These are phyloP conservation scores for Calcarisporium arbuscula DNA, from an alignment of 2,329 filamentous ascomycete species.

Conservation along the genomic window DNA sequence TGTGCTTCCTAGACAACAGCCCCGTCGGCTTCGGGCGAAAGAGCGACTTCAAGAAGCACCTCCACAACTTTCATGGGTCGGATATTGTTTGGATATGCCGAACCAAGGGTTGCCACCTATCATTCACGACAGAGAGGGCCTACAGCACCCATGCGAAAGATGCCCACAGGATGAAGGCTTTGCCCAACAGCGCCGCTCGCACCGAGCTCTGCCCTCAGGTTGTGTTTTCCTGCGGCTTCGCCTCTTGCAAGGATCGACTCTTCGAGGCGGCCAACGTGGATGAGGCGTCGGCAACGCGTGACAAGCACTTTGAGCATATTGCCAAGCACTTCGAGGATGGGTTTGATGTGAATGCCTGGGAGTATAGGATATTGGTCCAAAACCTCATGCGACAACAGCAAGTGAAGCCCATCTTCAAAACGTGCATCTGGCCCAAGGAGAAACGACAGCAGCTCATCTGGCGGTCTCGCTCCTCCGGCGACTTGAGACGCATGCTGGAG, in stretches of 20 bases:
- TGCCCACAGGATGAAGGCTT: slow-evolving; percentile 33
- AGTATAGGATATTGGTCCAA: slow-evolving; percentile 36
- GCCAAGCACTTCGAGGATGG: slow-evolving; percentile 40
- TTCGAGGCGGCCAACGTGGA: slow-evolving; percentile 32
- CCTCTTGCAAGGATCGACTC: slow-evolving; percentile 34
- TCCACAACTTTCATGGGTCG: slow-evolving; percentile 40
- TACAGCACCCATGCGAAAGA: slow-evolving; percentile 39
- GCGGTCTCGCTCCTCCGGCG: slow-evolving; percentile 34
- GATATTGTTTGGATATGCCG: slow-evolving; percentile 38
- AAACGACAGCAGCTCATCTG: slow-evolving; percentile 33
- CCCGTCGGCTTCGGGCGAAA: slow-evolving; percentile 39
- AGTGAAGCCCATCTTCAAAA: slow-evolving; percentile 39
- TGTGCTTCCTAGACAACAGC: slow-evolving; percentile 40
- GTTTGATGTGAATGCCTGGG: slow-evolving; percentile 35
- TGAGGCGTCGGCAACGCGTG: slow-evolving; percentile 29
- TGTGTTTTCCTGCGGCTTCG: slow-evolving; percentile 38
- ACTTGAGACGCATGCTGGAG: slow-evolving; percentile 39
- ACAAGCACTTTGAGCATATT: slow-evolving; percentile 41
- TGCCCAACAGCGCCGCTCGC: slow-evolving; percentile 33
- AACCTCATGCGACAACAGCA: slow-evolving; percentile 37
- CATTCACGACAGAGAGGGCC: slow-evolving; percentile 38
- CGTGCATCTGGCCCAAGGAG: slow-evolving; percentile 38
- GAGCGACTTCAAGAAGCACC: slow-evolving; percentile 42
- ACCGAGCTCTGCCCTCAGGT: slow-evolving; percentile 36
- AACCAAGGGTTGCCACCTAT: slow-evolving; percentile 33